phyloP scores from a whole-genome alignment of 257 asterid genomes.

The Solanum acaule region DNA sequence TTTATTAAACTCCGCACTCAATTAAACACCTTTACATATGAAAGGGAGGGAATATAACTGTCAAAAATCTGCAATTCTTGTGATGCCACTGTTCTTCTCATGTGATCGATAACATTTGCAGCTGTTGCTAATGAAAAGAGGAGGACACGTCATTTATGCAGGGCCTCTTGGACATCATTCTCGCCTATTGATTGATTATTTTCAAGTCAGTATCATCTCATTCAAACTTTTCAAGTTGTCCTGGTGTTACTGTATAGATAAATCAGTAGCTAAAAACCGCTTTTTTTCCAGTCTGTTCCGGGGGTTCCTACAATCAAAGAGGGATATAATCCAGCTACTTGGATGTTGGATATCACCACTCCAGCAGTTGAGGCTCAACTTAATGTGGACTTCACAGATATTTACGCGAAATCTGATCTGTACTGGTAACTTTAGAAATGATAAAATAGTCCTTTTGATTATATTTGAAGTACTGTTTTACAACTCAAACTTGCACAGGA shows the following conservation, averaged over 20 bases:
- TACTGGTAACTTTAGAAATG: constrained; percentile 35
- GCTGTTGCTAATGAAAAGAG: constrained; percentile 83
- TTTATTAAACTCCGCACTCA: neutral
- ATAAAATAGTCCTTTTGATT: neutral
- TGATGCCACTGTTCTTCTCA: neutral
- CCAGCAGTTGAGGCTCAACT: constrained; percentile 68
- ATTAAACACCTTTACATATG: neutral
- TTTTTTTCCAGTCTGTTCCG: constrained; percentile 39
- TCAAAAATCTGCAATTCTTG: neutral
- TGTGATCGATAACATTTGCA: constrained; percentile 1
- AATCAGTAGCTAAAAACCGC: neutral
- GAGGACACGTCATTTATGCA: constrained; percentile 66
- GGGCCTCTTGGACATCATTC: constrained; percentile 88
- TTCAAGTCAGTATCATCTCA: constrained; percentile 43
- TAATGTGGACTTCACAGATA: constrained; percentile 56
- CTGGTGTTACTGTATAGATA: neutral
- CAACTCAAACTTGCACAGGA: constrained; percentile 27
- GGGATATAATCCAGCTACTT: constrained; percentile 79
- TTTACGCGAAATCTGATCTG: constrained; percentile 56
- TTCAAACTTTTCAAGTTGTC: neutral
- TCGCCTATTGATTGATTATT: constrained; percentile 41
- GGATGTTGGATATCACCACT: constrained; percentile 79
- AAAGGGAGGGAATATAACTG: neutral
- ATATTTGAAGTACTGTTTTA: neutral
- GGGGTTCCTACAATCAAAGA: constrained; percentile 71